These are phyloP conservation scores for Trichophyton benhamiae DNA, from an alignment of 2,329 filamentous ascomycete species.

Conservation along the genomic window DNA sequence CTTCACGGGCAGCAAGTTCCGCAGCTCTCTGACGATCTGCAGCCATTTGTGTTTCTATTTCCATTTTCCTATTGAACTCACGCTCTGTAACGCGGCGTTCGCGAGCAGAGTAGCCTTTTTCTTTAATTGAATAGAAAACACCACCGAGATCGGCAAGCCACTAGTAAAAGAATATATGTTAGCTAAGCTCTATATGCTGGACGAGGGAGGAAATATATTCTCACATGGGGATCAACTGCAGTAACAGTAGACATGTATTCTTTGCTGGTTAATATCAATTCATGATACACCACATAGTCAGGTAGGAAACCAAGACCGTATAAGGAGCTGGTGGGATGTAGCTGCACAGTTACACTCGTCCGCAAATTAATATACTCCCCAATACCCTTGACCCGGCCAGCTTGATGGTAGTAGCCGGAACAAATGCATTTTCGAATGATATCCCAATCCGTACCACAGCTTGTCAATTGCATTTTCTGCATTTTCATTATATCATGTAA, in stretches of 20 bases:
- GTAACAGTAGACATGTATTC: constrained; percentile 98
- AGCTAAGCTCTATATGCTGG: background rate
- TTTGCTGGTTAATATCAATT: constrained; percentile 89
- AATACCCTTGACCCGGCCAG: constrained; percentile 87
- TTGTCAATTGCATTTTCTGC: constrained; percentile 77
- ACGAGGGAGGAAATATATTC: constrained; percentile 10
- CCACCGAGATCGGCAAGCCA: constrained; percentile 95
- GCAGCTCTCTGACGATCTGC: constrained; percentile 57
- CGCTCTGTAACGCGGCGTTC: constrained; percentile 79
- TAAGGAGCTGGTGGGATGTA: constrained; percentile 86
- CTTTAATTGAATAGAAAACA: constrained; percentile 94
- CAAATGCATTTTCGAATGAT: constrained; percentile 92
- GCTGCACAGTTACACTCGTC: constrained; percentile 83
- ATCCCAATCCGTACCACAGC: constrained; percentile 95
- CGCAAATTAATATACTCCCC: constrained; percentile 96
- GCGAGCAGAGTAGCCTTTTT: constrained; percentile 84
- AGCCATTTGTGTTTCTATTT: constrained; percentile 86
- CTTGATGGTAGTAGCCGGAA: constrained; percentile 95
- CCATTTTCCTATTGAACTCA: constrained; percentile 85
- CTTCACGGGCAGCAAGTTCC: constrained; percentile 29
- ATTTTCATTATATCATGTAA: constrained; percentile 86
- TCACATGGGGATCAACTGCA: constrained; percentile 72
- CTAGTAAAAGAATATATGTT: constrained; percentile 15
- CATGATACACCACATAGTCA: constrained; percentile 96
- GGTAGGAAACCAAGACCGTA: constrained; percentile 89